Conservation (phyloP, 768 basidiomycete species). For the Fibroporia radiculosa region DNA sequence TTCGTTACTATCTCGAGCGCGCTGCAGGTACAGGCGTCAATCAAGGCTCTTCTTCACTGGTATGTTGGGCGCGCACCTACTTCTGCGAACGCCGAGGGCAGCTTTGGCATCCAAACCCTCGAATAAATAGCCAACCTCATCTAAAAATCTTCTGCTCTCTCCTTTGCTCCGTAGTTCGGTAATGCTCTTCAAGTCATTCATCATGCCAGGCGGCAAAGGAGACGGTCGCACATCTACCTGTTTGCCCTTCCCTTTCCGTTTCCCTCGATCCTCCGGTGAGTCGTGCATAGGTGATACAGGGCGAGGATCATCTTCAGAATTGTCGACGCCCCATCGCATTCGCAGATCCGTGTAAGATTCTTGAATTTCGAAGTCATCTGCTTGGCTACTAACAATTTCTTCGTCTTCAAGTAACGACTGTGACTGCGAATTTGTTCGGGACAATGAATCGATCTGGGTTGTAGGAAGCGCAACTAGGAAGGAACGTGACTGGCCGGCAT, state of each 20-base stretch:
- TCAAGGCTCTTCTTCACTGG: background rate
- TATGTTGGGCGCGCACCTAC: slow-evolving; percentile 41
- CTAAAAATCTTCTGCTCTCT: slow-evolving; percentile 70
- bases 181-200: slow-evolving; percentile 73
- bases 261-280: slow-evolving; percentile 28
- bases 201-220: slow-evolving; percentile 46
- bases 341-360: slow-evolving; percentile 75
- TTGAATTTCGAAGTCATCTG: slow-evolving; percentile 38
- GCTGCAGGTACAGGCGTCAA: slow-evolving; percentile 27
- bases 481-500: slow-evolving; percentile 73
- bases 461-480: slow-evolving; percentile 60
- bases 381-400: slow-evolving; percentile 19
- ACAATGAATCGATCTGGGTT: slow-evolving; percentile 15
- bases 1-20: slow-evolving; percentile 73
- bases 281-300: slow-evolving; percentile 16
- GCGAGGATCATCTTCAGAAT: slow-evolving; percentile 59
- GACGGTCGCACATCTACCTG: slow-evolving; percentile 12
- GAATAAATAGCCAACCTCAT: slow-evolving; percentile 80
- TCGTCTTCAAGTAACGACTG: slow-evolving; percentile 6
- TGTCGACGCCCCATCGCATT: slow-evolving; percentile 74
- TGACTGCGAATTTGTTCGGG: slow-evolving; percentile 3
- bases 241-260: slow-evolving; percentile 31
- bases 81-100: slow-evolving; percentile 49
- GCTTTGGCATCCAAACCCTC: slow-evolving; percentile 61
- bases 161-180: slow-evolving; percentile 77